Base-by-base conservation (phyloP, 2,329 filamentous ascomycete genomes). In the Colletotrichum higginsianum region DNA sequence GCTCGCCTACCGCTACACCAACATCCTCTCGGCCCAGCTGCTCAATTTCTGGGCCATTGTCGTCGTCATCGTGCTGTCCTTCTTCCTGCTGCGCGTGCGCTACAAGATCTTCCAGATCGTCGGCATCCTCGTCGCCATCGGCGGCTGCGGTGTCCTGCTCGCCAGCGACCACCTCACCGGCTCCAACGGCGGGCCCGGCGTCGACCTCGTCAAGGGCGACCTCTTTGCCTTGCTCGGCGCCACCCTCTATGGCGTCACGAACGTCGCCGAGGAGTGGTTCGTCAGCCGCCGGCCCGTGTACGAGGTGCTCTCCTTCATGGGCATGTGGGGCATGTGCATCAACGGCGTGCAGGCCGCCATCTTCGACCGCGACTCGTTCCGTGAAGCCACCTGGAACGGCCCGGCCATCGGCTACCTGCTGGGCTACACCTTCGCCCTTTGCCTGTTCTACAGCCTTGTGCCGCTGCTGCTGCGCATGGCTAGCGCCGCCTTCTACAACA, bases 31-130 rank as follows among this genome's bases (percentile, higher is more conserved):
- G 23, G 95, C 95, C 18, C 95, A 98, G 86, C 89, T 99, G 63
- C 94, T 99, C 84, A 98, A 98, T 87, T 98, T 98, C 85, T 98
- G 96, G 96, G 94, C 95, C 76, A 98, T 99, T 76, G 94, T 97
- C 61, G 91, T 96, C 74, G 96, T 99, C 26, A 94, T 98, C 23
- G 79, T 93, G 73, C 84, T 98, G 75, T 98, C 94, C 38, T 95
- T 97, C 83, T 75, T 91, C 74, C 86, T 98, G 76, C 89, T 99
- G 69, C 89, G 88, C 75, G 96, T 99, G 55, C 93, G 96, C 77
- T 99, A 99, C 87, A 94, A 95, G 84, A 85, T 89, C 80, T 90
- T 93, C 70, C 96, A 98, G 85, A 90, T 98, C 77, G 76, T 89
- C 42, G 96, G 96, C 67, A 98, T 99, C 80, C 79, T 98, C 60